Evolutionary conservation across 139 green algal genomes (phyloP).

Genomic region (Haematococcus lacustris): DNA sequence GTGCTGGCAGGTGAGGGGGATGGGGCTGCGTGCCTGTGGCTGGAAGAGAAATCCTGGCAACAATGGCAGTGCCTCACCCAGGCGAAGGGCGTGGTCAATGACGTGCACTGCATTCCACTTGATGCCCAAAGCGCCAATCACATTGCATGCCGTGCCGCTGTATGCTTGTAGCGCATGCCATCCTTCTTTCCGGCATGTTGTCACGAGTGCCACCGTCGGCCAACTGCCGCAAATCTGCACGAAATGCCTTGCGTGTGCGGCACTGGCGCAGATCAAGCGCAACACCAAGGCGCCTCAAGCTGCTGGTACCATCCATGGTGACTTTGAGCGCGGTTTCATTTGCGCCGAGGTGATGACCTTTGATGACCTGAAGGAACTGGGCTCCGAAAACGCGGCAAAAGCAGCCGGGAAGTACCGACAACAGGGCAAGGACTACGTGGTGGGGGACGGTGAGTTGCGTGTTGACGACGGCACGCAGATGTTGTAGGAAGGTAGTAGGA

Average conservation of each 20-base stretch:
- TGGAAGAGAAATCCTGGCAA: not conserved
- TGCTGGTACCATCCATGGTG: slow-evolving; percentile 92
- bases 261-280: slow-evolving; percentile 62
- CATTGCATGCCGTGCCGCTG: not conserved
- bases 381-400: slow-evolving; percentile 77
- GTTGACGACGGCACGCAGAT: too few relatives aligned
- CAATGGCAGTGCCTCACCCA: too few relatives aligned
- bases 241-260: not conserved
- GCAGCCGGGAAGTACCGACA: slow-evolving; percentile 94
- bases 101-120: too few relatives aligned
- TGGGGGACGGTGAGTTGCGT: slow-evolving; percentile 46
- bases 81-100: too few relatives aligned
- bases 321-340: slow-evolving; percentile 99
- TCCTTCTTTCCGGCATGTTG: not conserved
- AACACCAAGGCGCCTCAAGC: slow-evolving; percentile 84
- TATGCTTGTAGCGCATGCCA: not conserved
- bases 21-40: not conserved
- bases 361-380: slow-evolving; percentile 76
- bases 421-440: slow-evolving; percentile 94
- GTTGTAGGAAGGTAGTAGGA: too few relatives aligned
- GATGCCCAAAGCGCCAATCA: not conserved
- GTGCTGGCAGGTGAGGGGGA: slow-evolving; percentile 70
- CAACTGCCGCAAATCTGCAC: not conserved
- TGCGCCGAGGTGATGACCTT: slow-evolving; percentile 87
- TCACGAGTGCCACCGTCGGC: not conserved